Evolutionary conservation across 371 early-diverging fungal species (phyloP), one percentile per base, ranked within the genome.

Genomic region (Parasitella parasitica): DNA sequence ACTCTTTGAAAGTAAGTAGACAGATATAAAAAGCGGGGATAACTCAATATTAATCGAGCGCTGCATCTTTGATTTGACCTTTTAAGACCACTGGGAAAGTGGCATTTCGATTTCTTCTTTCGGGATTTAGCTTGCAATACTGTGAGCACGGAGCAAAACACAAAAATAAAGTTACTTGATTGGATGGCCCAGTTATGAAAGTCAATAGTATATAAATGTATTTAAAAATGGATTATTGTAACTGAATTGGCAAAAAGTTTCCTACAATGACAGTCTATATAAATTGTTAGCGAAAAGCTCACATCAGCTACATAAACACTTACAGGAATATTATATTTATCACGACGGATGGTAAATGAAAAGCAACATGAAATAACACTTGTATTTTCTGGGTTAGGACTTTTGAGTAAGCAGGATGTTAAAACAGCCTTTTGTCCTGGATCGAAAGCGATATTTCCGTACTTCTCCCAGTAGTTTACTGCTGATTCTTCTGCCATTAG

Each of bases 361-460:
- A 94, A 94, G 70, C 94, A 94, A 69, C 94, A 94, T 27, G 87
- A 86, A 35, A 87, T 86, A 3, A 83, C 82, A 52, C 71, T 83
- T 28, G 82, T 79, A 41, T 65, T 81, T 27, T 83, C 82, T 6
- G 77, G 82, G 38, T 82, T 81, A 6, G 81, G 78, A 50, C 82
- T 83, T 69, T 86, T 86, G 41, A 94, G 69, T 49, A 89, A 67
- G 51, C 93, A 93, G 0, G 91, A 90, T 8, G 97, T 96, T 68
- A 97, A 71, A 9, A 97, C 95, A 0, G 97, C 96, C 72, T 97
- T 95, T 79, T 97, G 95, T 13, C 91, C 90, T 11, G 93, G 90
- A 79, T 97, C 96, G 72, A 95, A 95, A 1, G 97, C 96, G 62
- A 97, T 94, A 57, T 92, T 92, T 34, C 94, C 95, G 61, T 94